phyloP scores from a whole-genome alignment of 2,329 filamentous ascomycete genomes.

The Fusarium sp. region DNA sequence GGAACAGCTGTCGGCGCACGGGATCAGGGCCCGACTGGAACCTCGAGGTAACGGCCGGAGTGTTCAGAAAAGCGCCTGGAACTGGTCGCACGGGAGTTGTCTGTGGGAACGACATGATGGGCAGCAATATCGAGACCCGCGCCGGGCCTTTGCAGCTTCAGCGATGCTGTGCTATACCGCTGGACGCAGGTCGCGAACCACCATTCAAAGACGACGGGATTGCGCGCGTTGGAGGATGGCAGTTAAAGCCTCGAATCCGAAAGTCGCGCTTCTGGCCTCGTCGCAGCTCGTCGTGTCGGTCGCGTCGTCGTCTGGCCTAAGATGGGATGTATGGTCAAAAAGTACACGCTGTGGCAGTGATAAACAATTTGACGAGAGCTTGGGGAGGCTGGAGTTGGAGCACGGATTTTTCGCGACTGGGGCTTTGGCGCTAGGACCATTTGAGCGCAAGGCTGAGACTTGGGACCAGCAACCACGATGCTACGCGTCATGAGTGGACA shows the following conservation, averaged over 20 bases:
- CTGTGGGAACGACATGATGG: conserved; percentile 66
- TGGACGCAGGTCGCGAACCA: conserved; percentile 44
- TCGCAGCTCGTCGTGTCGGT: conserved; percentile 24
- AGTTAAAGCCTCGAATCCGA: conserved; percentile 21
- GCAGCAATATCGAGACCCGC: conserved; percentile 45
- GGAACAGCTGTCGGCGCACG: conserved; percentile 66
- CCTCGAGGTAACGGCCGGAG: conserved; percentile 71
- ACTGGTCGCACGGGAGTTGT: conserved; percentile 78
- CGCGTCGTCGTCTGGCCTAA: conserved; percentile 39
- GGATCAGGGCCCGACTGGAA: conserved; percentile 59
- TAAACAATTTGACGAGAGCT: conserved; percentile 50
- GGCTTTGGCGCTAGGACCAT: conserved; percentile 50
- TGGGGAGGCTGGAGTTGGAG: conserved; percentile 51
- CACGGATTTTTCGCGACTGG: conserved; percentile 55
- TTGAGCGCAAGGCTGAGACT: conserved; percentile 51
- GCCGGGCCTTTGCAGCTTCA: conserved; percentile 46
- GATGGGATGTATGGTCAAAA: conserved; percentile 36
- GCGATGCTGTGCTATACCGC: conserved; percentile 45
- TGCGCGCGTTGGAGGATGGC: conserved; percentile 30
- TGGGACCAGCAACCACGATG: conserved; percentile 30
- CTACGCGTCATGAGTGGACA: conserved; percentile 28
- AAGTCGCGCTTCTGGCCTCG: conserved; percentile 27
- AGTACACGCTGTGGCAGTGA: conserved; percentile 36
- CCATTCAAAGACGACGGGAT: conserved; percentile 46
- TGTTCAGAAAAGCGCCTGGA: conserved; percentile 82